Evolutionary conservation across 2,329 filamentous ascomycete species (phyloP).

Genomic region (Rhynchosporium secalis): DNA sequence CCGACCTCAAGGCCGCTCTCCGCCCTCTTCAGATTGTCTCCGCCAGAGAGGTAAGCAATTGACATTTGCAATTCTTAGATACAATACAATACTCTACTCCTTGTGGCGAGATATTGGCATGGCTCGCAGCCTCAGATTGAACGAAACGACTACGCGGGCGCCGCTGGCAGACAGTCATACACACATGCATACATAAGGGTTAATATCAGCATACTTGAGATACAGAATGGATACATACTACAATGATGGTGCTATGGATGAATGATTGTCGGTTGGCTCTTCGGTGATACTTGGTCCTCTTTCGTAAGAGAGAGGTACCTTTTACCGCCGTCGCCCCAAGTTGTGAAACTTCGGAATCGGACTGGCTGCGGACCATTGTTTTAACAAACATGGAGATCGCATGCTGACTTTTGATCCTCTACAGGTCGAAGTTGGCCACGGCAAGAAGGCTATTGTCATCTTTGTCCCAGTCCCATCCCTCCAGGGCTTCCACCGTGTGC

Average conservation of each 20-base stretch:
- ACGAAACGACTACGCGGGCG: conserved; percentile 30
- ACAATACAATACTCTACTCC: neutral
- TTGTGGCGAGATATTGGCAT: conserved; percentile 10
- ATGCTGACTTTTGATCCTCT: conserved; percentile 65
- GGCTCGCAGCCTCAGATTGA: conserved; percentile 19
- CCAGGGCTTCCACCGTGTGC: conserved; percentile 97
- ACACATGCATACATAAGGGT: conserved; percentile 12
- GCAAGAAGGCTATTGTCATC: conserved; percentile 99
- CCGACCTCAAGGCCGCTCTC: conserved; percentile 94
- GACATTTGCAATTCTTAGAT: conserved; percentile 21
- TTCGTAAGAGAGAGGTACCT: neutral
- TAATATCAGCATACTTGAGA: conserved; percentile 34
- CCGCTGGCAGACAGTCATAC: conserved; percentile 28
- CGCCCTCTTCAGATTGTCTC: conserved; percentile 98
- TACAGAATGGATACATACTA: conserved; percentile 31
- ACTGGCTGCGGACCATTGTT: conserved; percentile 71
- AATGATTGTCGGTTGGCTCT: conserved; percentile 31
- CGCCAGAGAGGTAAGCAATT: conserved; percentile 92
- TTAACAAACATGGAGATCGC: conserved; percentile 63
- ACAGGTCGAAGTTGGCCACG: conserved; percentile 99
- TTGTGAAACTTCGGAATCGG: conserved; percentile 63
- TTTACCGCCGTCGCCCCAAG: conserved; percentile 17
- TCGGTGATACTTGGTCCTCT: conserved; percentile 4
- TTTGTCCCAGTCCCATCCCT: conserved; percentile 99
- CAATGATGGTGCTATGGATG: conserved; percentile 27